These are phyloP conservation scores for Penicillium sp. DNA, from an alignment of 2,329 filamentous ascomycete species.

Conservation along the genomic window DNA sequence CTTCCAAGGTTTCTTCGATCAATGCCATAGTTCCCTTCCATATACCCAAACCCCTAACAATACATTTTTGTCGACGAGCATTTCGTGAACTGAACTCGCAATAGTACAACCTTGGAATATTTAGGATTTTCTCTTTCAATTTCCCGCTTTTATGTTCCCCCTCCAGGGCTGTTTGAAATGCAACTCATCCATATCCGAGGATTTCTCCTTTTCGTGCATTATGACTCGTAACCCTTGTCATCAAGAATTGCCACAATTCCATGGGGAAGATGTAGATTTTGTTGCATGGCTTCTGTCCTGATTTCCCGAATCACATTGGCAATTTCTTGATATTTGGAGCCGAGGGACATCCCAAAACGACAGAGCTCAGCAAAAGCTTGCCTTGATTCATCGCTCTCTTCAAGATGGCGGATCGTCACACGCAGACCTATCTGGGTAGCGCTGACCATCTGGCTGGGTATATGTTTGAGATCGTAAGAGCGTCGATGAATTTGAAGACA, in stretches of 20 bases:
- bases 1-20: too few species aligned
- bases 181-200: too few species aligned
- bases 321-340: slow-evolving; percentile 25
- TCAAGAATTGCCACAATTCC: slow-evolving; percentile 27
- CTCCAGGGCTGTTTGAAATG: not conserved
- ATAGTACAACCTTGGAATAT: too few species aligned
- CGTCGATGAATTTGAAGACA: slow-evolving; percentile 31
- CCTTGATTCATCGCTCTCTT: slow-evolving; percentile 21
- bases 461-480: slow-evolving; percentile 31
- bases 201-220: not conserved
- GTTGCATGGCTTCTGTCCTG: slow-evolving; percentile 14
- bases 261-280: slow-evolving; percentile 19
- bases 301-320: slow-evolving; percentile 27
- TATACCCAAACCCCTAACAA: too few species aligned
- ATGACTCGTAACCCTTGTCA: slow-evolving; percentile 1
- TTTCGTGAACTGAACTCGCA: too few species aligned
- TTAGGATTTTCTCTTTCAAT: too few species aligned
- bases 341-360: slow-evolving; percentile 27
- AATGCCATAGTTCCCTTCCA: too few species aligned
- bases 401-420: slow-evolving; percentile 21
- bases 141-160: too few species aligned
- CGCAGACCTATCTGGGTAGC: slow-evolving; percentile 26
- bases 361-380: slow-evolving; percentile 32
- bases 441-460: slow-evolving; percentile 31
- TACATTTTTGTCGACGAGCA: too few species aligned